Evolutionary conservation across 352 stramenopile genomes (phyloP), one percentile per base, ranked within the genome.

Genomic region (Hyaloperonospora brassicae): DNA sequence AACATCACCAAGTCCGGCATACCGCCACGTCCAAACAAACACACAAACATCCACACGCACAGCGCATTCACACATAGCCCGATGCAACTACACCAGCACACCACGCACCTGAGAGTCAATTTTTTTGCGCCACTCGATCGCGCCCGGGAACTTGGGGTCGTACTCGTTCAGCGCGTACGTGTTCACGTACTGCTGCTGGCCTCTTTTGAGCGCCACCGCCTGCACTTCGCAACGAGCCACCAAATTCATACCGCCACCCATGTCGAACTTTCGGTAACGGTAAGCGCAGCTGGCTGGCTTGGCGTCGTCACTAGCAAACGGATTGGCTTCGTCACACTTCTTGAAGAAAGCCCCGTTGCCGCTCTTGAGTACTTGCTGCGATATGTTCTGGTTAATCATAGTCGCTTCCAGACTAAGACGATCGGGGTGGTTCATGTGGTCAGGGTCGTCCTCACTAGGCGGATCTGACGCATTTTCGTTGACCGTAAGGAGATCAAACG

Each of bases 381-480:
- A 97, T 68, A 98, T 95, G 70, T 98, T 98, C 70, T 98, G 95
- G 76, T 98, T 98, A 69, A 99, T 98, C 80, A 97, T 97, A 5
- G 96, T 98, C 1, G 95, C 95, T 56, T 99, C 96, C 5, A 98
- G 76, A 54, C 77, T 92, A 11, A 99, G 79, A 23, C 95, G 84
- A 72, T 98, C 92, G 13, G 95, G 93, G 56, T 95, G 93, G 79
- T 99, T 98, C 62, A 98, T 96, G 61, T 86, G 83, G 49, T 93
- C 84, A n/a, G 80, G 70, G 50, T 95, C 85, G 24, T 95, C 81
- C 45, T 76, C 67, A 14, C 56, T 68, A 1, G 95, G 95, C 39
- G 95, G 84, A 23, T 97, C 89, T 49, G 92, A 89, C 13, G 94
- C 75, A 36, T 97, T 98, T 75, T 98, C 95, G 62, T 96, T 91